Conservation (phyloP, 352 stramenopile genomes). For the Elongisporangium anandrum region DNA sequence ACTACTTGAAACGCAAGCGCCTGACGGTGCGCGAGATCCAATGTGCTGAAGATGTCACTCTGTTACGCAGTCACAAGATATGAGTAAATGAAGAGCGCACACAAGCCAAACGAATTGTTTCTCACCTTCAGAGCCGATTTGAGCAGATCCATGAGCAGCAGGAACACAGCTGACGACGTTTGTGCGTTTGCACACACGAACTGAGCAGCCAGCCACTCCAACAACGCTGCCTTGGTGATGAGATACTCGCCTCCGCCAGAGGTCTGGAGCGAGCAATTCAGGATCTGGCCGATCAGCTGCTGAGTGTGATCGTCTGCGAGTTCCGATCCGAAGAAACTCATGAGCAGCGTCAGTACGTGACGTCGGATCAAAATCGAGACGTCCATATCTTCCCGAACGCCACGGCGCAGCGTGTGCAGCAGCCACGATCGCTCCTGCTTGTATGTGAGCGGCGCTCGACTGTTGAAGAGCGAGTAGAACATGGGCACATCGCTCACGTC, state of each 20-base stretch:
- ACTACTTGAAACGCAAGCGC: conserved; percentile 26
- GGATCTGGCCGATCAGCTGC: conserved; percentile 58
- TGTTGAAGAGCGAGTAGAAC: conserved; percentile 89
- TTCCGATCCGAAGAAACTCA: conserved; percentile 79
- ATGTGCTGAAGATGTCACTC: conserved; percentile 11
- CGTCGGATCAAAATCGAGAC: conserved; percentile 66
- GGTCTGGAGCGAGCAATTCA: conserved; percentile 44
- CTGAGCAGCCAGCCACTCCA: conserved; percentile 56
- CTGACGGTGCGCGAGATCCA: conserved; percentile 35
- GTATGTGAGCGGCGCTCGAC: conserved; percentile 56
- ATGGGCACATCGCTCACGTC: conserved; percentile 82
- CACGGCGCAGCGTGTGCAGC: conserved; percentile 67
- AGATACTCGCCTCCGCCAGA: conserved; percentile 41
- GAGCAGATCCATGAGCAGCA: conserved; percentile 39
- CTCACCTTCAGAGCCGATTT: conserved; percentile 23
- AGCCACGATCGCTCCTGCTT: conserved; percentile 84
- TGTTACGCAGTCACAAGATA: neutral
- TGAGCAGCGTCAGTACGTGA: conserved; percentile 74
- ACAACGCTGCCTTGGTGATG: conserved; percentile 53
- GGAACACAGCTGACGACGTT: conserved; percentile 21
- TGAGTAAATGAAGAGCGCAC: conserved; percentile 5
- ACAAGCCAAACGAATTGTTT: conserved; percentile 1
- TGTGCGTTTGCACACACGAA: conserved; percentile 20
- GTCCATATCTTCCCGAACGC: conserved; percentile 60
- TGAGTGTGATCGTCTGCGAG: conserved; percentile 77